Evolutionary conservation across 306 rosid genomes (phyloP), one percentile per base, ranked within the genome.

Genomic region (Dicorynia guianensis): DNA sequence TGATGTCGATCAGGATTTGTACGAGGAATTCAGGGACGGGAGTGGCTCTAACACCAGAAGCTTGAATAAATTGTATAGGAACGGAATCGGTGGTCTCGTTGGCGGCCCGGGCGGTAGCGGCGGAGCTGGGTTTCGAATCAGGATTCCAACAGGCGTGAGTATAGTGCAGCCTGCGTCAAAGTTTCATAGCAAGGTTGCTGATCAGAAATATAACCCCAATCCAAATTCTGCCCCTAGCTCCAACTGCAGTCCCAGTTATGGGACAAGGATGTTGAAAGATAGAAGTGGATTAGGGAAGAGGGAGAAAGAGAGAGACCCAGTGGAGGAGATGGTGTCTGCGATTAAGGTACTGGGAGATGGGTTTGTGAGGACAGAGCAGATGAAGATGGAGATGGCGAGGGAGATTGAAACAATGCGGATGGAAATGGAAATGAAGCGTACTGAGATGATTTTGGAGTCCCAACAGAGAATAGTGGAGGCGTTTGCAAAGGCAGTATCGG

Each of bases 361-460:
- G 59, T 92, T 96, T 71, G 97, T 92, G 72, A 90, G 90, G 52
- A 89, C 86, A 90, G 99, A 96, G 71, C 86, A 93, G 80, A 96
- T 89, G 96, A 96, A 92, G 87, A 96, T 96, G 92, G 98, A 96
- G 81, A 96, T 92, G 99, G 96, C 98, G 0, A 89, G 92, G 75
- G 97, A 96, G 79, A 89, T 96, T 4, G 99, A 96, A 44, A 69
- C 87, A 0, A 92, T 86, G 90, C 59, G 99, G 69, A 92, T 92
- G 98, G 99, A 96, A 30, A 96, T 92, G 98, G 99, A 96, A 78
- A 90, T 92, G 90, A 96, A 96, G 76, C 87, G 98, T 34, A 92
- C 97, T 0, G 93, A 92, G 87, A 92, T 92, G 98, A 92, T 96
- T 70, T 74, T 96, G 49, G 93, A 92, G n/a, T 96, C 99, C 0